Conservation (phyloP, 192 early-diverging fungal species). For the Rhizophagus prolifer region DNA sequence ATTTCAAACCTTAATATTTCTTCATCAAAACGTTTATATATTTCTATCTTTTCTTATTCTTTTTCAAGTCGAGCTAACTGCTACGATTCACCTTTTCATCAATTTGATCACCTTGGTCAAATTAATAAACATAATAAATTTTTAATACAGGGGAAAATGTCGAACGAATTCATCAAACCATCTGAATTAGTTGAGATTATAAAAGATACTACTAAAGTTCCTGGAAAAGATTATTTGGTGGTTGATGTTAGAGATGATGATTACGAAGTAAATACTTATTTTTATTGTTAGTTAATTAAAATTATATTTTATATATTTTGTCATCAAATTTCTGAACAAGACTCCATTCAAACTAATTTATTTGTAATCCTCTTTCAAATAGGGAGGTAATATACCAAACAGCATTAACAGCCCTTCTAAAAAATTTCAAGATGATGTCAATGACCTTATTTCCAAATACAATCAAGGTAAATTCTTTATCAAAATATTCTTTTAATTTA, state of each 20-base stretch:
- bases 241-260: constrained; percentile 73
- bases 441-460: constrained; percentile 51
- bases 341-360: too few relatives aligned
- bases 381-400: constrained; percentile 80
- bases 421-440: constrained; percentile 51
- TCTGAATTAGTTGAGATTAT: constrained; percentile 56
- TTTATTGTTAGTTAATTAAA: neutral
- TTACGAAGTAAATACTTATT: constrained; percentile 37
- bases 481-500: neutral
- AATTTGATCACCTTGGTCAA: too few relatives aligned
- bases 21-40: too few relatives aligned
- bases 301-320: too few relatives aligned
- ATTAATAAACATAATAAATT: neutral
- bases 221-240: constrained; percentile 70
- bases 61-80: too few relatives aligned
- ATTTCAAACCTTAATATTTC: too few relatives aligned
- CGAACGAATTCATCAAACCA: constrained; percentile 38
- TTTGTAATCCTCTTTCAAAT: neutral
- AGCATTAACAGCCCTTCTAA: constrained; percentile 73
- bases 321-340: too few relatives aligned
- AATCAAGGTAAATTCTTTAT: constrained; percentile 14
- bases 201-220: constrained; percentile 51
- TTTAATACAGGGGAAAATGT: neutral
- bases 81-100: too few relatives aligned
- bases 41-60: too few relatives aligned